These are phyloP conservation scores for Tetrapisispora namnaoensis DNA, from an alignment of 805 yeast genomes.

Conservation along the genomic window DNA sequence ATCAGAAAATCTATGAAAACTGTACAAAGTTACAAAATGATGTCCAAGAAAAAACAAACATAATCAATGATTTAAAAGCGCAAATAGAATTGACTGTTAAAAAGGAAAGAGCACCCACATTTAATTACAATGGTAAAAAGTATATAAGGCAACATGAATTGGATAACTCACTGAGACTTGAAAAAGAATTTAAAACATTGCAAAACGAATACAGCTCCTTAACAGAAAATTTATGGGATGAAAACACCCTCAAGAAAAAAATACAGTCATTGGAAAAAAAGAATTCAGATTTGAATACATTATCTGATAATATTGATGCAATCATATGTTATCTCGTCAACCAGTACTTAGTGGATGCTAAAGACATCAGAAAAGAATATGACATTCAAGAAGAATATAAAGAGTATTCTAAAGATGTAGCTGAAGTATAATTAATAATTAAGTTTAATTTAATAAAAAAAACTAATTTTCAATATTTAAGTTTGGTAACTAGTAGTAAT, in stretches of 20 bases:
- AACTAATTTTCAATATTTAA: too few relatives aligned
- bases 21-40: conserved; percentile 5
- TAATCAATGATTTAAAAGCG: background rate
- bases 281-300: conserved; percentile 7
- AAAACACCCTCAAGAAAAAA: conserved; percentile 7
- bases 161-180: conserved; percentile 7
- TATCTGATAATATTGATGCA: conserved; percentile 36
- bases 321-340: conserved; percentile 31
- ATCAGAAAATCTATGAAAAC: conserved; percentile 9
- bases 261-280: conserved; percentile 3
- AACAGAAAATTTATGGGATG: conserved; percentile 15
- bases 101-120: conserved; percentile 1
- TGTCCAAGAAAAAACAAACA: conserved; percentile 7
- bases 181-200: conserved; percentile 5
- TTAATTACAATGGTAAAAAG: background rate
- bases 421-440: background rate
- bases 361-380: conserved; percentile 31
- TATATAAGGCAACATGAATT: conserved; percentile 4
- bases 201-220: background rate
- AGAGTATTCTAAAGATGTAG: background rate
- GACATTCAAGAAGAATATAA: conserved; percentile 36
- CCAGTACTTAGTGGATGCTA: conserved; percentile 23
- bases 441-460: too few relatives aligned
- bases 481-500: too few relatives aligned
- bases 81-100: background rate